A percentile compares a stretch with the other conserved stretches of the same genome.
phyloP scores from a whole-genome alignment of 805 yeast species.

The Suhomyces emberorum region DNA sequence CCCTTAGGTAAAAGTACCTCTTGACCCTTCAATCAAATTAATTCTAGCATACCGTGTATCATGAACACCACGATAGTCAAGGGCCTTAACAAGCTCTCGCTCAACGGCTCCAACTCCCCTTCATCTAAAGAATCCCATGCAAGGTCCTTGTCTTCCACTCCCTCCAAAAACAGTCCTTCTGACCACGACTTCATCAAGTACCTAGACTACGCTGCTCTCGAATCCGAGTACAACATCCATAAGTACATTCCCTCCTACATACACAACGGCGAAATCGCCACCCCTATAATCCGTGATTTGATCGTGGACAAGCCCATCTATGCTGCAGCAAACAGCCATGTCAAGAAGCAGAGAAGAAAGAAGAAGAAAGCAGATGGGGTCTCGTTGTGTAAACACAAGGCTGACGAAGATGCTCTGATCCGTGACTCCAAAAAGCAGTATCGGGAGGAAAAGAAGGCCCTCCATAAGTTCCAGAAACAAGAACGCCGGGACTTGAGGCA shows the following conservation, averaged over 20 bases:
- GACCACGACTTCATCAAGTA: slow-evolving; percentile 20
- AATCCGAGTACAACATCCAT: slow-evolving; percentile 28
- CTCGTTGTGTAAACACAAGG: slow-evolving; percentile 3
- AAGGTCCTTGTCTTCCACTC: not conserved
- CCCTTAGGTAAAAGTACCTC: no score
- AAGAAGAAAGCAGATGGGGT: slow-evolving; percentile 5
- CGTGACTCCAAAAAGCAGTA: slow-evolving; percentile 8
- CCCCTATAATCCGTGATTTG: slow-evolving; percentile 35
- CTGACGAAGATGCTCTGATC: slow-evolving; percentile 2
- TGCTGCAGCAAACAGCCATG: slow-evolving; percentile 34
- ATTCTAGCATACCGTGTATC: no score
- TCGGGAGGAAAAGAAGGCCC: slow-evolving; percentile 9
- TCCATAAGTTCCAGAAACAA: slow-evolving; percentile 3
- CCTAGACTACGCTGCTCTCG: slow-evolving; percentile 36
- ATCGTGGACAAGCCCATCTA: slow-evolving; percentile 39
- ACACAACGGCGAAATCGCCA: slow-evolving; percentile 34
- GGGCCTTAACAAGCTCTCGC: slow-evolving; percentile 10
- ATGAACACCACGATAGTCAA: slow-evolving; percentile 10
- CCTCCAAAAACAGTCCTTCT: slow-evolving; percentile 1
- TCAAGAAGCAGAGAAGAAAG: slow-evolving; percentile 16
- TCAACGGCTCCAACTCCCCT: not conserved
- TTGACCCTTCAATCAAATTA: no score
- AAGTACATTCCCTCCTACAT: slow-evolving; percentile 39
- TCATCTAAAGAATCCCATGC: not conserved
- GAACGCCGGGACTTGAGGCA: slow-evolving; percentile 6